A percentile compares a stretch with the other conserved stretches of the same genome.
Evolutionary conservation across 2,329 filamentous ascomycete genomes (phyloP).

Genomic region (Lachnellula occidentalis): DNA sequence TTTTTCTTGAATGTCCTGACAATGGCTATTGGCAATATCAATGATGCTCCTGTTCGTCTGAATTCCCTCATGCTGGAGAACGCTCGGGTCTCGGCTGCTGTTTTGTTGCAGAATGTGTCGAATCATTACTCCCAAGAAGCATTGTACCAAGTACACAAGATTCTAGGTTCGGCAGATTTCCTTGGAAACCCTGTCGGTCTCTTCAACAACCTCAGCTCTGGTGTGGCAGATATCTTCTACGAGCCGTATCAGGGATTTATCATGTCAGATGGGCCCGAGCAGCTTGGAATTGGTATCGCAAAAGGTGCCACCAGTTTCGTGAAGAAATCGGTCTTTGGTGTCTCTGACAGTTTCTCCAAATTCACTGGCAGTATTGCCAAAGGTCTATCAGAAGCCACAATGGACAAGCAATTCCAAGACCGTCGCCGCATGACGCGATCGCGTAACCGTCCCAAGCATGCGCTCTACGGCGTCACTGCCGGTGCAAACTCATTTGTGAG

Average conservation of each 20-base stretch:
- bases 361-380: slow-evolving; percentile 97
- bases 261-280: slow-evolving; percentile 90
- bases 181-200: slow-evolving; percentile 93
- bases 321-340: slow-evolving; percentile 97
- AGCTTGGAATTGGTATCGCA: slow-evolving; percentile 89
- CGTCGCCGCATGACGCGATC: slow-evolving; percentile 88
- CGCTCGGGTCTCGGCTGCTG: slow-evolving; percentile 78
- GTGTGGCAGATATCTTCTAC: slow-evolving; percentile 97
- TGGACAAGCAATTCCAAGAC: slow-evolving; percentile 99
- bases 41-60: slow-evolving; percentile 89
- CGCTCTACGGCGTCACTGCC: slow-evolving; percentile 89
- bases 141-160: slow-evolving; percentile 92
- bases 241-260: slow-evolving; percentile 98
- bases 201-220: slow-evolving; percentile 97
- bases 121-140: slow-evolving; percentile 97
- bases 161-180: slow-evolving; percentile 95
- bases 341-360: slow-evolving; percentile 96
- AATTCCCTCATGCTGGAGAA: slow-evolving; percentile 95
- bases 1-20: slow-evolving; percentile 98
- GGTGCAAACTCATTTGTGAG: slow-evolving; percentile 93
- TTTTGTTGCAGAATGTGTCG: slow-evolving; percentile 79
- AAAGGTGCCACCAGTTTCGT: slow-evolving; percentile 96
- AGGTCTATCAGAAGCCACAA: slow-evolving; percentile 86
- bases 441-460: slow-evolving; percentile 93
- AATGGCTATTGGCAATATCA: slow-evolving; percentile 99